phyloP scores from a whole-genome alignment of 345 rosid genomes.

The Aurinia saxatilis region DNA sequence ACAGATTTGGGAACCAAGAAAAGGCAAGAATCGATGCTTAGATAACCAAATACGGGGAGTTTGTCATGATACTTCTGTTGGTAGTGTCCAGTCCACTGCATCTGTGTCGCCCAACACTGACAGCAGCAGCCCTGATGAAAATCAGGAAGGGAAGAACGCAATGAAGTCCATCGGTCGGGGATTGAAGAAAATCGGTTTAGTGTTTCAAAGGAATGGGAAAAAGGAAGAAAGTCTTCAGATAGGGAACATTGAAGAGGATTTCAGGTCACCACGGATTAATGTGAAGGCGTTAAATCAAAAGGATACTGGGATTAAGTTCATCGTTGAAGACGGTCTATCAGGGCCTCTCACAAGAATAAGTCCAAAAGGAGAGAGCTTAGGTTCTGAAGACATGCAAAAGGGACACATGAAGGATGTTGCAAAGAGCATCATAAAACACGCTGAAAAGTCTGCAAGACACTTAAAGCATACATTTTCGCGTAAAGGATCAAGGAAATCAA shows the following conservation, averaged over 20 bases:
- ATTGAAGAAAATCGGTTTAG: conserved; percentile 42
- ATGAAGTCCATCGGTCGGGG: conserved; percentile 37
- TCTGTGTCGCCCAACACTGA: conserved; percentile 36
- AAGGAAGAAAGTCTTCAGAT: conserved; percentile 28
- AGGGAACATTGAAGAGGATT: conserved; percentile 33
- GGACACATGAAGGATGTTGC: conserved; percentile 52
- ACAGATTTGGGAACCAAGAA: conserved; percentile 82
- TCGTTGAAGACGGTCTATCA: conserved; percentile 42
- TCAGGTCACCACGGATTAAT: conserved; percentile 46
- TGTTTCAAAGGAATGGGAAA: conserved; percentile 44
- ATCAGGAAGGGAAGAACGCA: conserved; percentile 33
- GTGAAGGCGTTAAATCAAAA: conserved; percentile 44
- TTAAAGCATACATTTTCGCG: conserved; percentile 57
- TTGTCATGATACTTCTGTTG: conserved; percentile 29
- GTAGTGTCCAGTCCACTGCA: conserved; percentile 25
- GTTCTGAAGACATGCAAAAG: conserved; percentile 43
- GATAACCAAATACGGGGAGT: conserved; percentile 39
- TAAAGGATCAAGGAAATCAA: conserved; percentile 50
- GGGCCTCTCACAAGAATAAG: conserved; percentile 30
- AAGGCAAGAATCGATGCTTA: conserved; percentile 50
- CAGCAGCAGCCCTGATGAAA: conserved; percentile 44
- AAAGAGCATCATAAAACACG: conserved; percentile 55
- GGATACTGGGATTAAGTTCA: conserved; percentile 39
- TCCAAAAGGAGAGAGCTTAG: conserved; percentile 25
- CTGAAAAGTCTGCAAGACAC: conserved; percentile 49